Evolutionary conservation across 192 early-diverging fungal genomes (phyloP).

Genomic region (Umbelopsis sp.): DNA sequence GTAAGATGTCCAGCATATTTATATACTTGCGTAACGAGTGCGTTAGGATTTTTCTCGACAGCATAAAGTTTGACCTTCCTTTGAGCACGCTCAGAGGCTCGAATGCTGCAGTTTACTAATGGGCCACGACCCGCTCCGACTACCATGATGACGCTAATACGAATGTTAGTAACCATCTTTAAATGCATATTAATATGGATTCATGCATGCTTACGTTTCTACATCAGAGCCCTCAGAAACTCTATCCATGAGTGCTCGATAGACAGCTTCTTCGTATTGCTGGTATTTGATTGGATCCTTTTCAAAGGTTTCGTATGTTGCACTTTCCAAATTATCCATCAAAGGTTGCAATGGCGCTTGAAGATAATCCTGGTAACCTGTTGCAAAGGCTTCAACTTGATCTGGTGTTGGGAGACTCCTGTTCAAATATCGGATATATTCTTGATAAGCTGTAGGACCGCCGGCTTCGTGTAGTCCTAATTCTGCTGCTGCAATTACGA

Average conservation of each 20-base stretch:
- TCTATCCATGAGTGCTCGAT: constrained; percentile 59
- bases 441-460: constrained; percentile 61
- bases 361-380: constrained; percentile 89
- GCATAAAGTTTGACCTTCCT: constrained; percentile 71
- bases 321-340: constrained; percentile 92
- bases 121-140: constrained; percentile 97
- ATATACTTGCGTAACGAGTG: constrained; percentile 73
- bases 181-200: neutral
- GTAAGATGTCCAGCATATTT: neutral
- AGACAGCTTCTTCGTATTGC: constrained; percentile 79
- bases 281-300: constrained; percentile 93
- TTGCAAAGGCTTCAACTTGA: constrained; percentile 74
- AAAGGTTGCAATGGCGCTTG: constrained; percentile 87
- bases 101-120: constrained; percentile 84
- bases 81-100: neutral
- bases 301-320: constrained; percentile 96
- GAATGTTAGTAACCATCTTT: constrained; percentile 1
- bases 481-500: constrained; percentile 21
- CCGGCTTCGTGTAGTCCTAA: constrained; percentile 39
- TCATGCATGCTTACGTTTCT: constrained; percentile 51
- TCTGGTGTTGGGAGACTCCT: constrained; percentile 59
- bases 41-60: constrained; percentile 97
- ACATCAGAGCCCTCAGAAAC: constrained; percentile 37
- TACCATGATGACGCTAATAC: constrained; percentile 77
- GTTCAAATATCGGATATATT: constrained; percentile 82